phyloP scores from a whole-genome alignment of 495 filamentous ascomycete species.

The Jackrogersella minutella region DNA sequence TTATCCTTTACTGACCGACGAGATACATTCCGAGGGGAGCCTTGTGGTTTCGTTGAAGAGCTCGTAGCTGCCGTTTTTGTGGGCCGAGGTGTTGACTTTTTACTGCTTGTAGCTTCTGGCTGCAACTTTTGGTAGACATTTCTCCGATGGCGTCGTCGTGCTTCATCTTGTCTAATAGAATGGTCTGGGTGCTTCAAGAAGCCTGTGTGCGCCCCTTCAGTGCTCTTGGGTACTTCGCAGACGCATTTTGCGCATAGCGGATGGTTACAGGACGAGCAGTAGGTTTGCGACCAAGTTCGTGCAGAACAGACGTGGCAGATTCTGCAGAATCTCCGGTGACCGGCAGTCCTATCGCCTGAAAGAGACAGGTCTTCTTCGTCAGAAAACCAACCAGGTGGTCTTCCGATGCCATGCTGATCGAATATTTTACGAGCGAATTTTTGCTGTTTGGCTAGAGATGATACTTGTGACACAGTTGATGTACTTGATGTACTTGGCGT shows the following conservation, averaged over 20 bases:
- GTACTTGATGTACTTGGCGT: conserved; percentile 2
- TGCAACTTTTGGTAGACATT: neutral
- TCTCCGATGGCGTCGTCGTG: neutral
- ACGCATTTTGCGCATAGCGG: conserved; percentile 45
- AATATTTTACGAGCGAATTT: conserved; percentile 47
- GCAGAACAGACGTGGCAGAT: conserved; percentile 52
- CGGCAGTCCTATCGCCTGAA: conserved; percentile 44
- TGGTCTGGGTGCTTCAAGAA: conserved; percentile 21
- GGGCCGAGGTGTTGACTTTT: neutral
- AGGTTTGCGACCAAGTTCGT: conserved; percentile 42
- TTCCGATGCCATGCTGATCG: conserved; percentile 46
- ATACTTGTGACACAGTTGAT: conserved; percentile 18
- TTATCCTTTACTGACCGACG: conserved; percentile 10
- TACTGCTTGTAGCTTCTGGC: neutral
- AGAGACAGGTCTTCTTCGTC: conserved; percentile 47
- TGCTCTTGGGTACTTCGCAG: conserved; percentile 34
- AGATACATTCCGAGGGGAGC: neutral
- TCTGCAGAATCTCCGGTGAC: conserved; percentile 36
- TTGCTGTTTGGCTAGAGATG: conserved; percentile 25
- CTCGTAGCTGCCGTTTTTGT: neutral
- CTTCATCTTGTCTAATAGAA: conserved; percentile 1
- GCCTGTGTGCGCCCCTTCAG: conserved; percentile 21
- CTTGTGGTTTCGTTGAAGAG: neutral
- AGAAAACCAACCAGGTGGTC: conserved; percentile 52
- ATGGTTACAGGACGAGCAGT: conserved; percentile 52